Base-by-base conservation (phyloP, 345 rosid genomes). In the Geranium brycei region DNA sequence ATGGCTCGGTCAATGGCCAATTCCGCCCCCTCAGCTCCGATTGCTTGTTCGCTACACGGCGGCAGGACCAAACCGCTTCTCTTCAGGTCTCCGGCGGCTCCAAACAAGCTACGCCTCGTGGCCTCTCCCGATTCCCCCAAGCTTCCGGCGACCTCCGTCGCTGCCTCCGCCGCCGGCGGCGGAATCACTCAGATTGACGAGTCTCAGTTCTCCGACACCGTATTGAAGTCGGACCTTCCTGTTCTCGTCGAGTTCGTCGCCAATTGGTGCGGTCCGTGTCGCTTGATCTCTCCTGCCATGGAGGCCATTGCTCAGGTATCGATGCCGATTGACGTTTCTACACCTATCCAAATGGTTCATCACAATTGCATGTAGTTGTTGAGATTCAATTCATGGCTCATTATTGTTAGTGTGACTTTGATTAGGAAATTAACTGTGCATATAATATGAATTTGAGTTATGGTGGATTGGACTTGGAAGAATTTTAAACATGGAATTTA, bases 201-300 rank as follows among this genome's bases (percentile, higher is more conserved):
- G 67, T 77, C 61, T 28, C 84, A 81, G 76, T 87, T 89, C 64
- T 62, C 72, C 55, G 77, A 78, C 64, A 73, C 78, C 61, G 97
- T 87, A 58, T 66, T 87, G 66, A 74, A 79, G 68, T 78, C 88
- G 31, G 83, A 82, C 62, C 80, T 85, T 66, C 95, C 91, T 62
- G 89, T 89, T 69, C 81, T 87, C 14, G 91, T 90, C 4, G 95
- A 87, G 79, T 90, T 90, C 79, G 87, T 90, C 3, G 97, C 97
- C 58, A 78, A 68, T 63, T 87, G 97, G 97, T 90, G 97, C 60
- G 97, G 97, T 19, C 95, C 97, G 5, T 90, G 97, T 78, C 88
- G 90, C 58, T 75, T 90, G 67, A 86, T 90, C 69, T 79, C 88
- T 76, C 87, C 92, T 4, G 88, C 91, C 60, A 78, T 87, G 75